These are phyloP conservation scores for Hibiscus trionum DNA, from an alignment of 345 rosid genomes.

Conservation along the genomic window DNA sequence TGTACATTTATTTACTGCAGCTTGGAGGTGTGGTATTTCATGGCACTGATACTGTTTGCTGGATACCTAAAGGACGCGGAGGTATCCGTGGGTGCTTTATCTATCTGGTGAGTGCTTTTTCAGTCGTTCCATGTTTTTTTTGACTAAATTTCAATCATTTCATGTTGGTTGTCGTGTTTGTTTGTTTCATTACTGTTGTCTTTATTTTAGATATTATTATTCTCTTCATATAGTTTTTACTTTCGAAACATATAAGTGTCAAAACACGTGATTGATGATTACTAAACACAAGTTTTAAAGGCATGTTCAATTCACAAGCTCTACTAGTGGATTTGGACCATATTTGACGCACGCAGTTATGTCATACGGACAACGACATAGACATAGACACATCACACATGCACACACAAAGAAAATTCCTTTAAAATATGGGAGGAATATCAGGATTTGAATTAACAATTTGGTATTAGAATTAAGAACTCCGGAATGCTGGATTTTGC, in stretches of 20 bases:
- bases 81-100: background rate
- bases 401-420: too few relatives aligned
- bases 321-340: background rate
- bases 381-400: too few relatives aligned
- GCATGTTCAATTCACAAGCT: too few relatives aligned
- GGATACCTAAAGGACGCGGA: constrained; percentile 24
- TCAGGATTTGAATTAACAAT: too few relatives aligned
- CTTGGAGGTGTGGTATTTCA: constrained; percentile 81
- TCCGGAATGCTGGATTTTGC: constrained; percentile 1
- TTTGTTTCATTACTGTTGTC: too few relatives aligned
- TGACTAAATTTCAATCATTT: background rate
- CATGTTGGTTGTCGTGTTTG: background rate
- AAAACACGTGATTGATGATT: background rate
- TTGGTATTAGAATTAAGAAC: background rate
- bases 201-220: too few relatives aligned
- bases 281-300: too few relatives aligned
- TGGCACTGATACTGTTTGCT: constrained; percentile 72
- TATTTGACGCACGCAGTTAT: background rate
- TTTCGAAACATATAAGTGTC: too few relatives aligned
- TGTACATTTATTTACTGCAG: constrained; percentile 22
- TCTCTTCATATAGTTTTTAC: too few relatives aligned
- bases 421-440: too few relatives aligned
- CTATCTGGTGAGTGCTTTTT: background rate
- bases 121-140: background rate
- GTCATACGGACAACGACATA: background rate